Base-by-base conservation (phyloP, 2,329 filamentous ascomycete genomes). In the Trichoderma atrobrunneum region DNA sequence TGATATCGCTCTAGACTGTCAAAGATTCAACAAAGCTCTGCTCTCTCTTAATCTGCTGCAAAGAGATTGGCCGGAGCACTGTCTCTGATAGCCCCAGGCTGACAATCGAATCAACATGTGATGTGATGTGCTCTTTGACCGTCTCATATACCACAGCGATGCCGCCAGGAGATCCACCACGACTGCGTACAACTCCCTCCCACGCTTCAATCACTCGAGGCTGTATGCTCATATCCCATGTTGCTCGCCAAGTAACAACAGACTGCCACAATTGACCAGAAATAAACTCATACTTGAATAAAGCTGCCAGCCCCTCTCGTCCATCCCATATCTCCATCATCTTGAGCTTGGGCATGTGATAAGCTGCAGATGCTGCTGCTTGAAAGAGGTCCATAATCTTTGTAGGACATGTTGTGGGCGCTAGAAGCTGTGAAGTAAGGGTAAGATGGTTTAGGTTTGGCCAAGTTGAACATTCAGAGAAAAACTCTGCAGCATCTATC, bases 271-370 rank as follows among this genome's bases (percentile, higher is more conserved):
- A 64, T 68, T 74, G 63, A 66, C 68, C 69, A 72, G 63, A 69
- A 54, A 51, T 73, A 43, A 57, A 57, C 70, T 78, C 68, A 71
- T 76, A 78, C 18, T 72, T 74, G 70, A 78, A 79, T 18, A 76
- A 72, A 71, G 78, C 73, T 64, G 77, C 78, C 24, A 77, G 7
- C 21, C 70, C 75, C 43, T 57, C n/a, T 72, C 73, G 76, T 7
- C 78, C 78, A 70, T 79, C 80, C 80, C 80, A 82, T 24, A 80
- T 70, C 60, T 80, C 78, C 76, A 82, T 76, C 16, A 71, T 78
- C 32, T 77, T 67, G 65, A 80, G 76, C 51, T 65, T 78, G 16
- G 78, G 76, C 76, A 82, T 81, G 70, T 75, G 74, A 21, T 74
- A 30, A 14, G 76, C 67, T 51, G 77, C 75, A n/a, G 71, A 72